Evolutionary conservation across 2,329 filamentous ascomycete genomes (phyloP), one percentile per base, ranked within the genome.

Genomic region (Alternaria sp.): DNA sequence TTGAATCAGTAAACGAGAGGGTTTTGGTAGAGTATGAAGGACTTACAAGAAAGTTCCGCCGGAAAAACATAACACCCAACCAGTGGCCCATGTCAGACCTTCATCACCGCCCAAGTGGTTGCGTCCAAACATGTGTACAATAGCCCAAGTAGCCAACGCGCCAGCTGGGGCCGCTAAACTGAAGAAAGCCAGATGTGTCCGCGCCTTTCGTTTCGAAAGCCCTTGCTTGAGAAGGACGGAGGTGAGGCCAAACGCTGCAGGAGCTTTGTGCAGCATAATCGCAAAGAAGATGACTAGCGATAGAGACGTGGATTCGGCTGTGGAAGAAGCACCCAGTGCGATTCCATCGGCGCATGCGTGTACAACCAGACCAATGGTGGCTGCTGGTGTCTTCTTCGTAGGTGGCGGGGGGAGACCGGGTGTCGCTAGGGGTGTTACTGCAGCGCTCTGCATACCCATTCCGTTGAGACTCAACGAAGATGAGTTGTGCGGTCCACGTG

Each of bases 251-350:
- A 99, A 99, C 0, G 95, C 94, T 1, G 95, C 95, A 0, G 94
- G 94, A 1, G 93, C 94, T 81, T 98, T 99, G 80, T 99, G 95
- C 6, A 98, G 88, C 91, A 99, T 96, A 68, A 99, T 95, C 11
- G 95, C 95, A 41, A 97, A 80, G 78, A 99, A 99, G 39, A 99
- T 93, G 69, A 99, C 92, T 61, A 98, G 88, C 36, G 92, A 93
- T 11, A 99, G 82, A 59, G 75, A 74, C 1, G 89, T 87, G 4
- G 91, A 90, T 4, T 91, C 72, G 2, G 75, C 73, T 5, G 80
- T 79, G 3, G 80, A 92, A 0, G 94, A 97, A 24, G 95, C 95
- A 22, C 95, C 95, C 80, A 99, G 89, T 3, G 95, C 95, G 63
- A 99, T 97, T 16, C 95, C 95, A 73, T 99, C 95, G 2, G 95